A percentile compares a stretch with the other conserved stretches of the same genome.
phyloP scores from a whole-genome alignment of 352 stramenopile genomes.

The Phytopythium chamaehyphon region DNA sequence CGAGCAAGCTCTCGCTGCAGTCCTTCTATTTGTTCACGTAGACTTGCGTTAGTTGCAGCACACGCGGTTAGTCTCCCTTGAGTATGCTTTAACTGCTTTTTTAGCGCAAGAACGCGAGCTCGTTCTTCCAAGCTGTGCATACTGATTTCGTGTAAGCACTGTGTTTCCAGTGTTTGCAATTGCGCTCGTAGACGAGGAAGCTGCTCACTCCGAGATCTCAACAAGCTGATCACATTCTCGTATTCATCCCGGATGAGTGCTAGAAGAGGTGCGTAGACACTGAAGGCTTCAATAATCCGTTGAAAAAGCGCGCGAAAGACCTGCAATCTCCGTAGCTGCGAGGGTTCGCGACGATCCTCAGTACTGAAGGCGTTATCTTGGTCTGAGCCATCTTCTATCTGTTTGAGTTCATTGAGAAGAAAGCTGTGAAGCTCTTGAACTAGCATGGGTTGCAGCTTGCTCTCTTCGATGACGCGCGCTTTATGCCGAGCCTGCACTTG shows the following conservation, averaged over 20 bases:
- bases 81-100: constrained; percentile 46
- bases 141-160: constrained; percentile 57
- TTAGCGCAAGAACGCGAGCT: constrained; percentile 26
- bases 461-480: constrained; percentile 5
- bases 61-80: constrained; percentile 47
- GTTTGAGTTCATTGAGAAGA: constrained; percentile 21
- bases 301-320: constrained; percentile 52
- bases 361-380: background rate
- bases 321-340: constrained; percentile 39
- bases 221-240: constrained; percentile 28
- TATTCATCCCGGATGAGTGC: constrained; percentile 64
- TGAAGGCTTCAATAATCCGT: constrained; percentile 55
- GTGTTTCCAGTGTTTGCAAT: constrained; percentile 53
- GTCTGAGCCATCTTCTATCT: constrained; percentile 5
- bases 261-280: constrained; percentile 57
- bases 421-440: constrained; percentile 45
- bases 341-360: constrained; percentile 1
- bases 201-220: constrained; percentile 33
- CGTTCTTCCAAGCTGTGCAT: constrained; percentile 38
- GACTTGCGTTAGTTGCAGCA: constrained; percentile 38
- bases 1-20: constrained; percentile 24
- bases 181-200: constrained; percentile 45
- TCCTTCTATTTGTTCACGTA: constrained; percentile 18
- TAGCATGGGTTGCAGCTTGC: constrained; percentile 18
- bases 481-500: constrained; percentile 6